Percentiles rank a stretch among this genome's conserved stretches.
These are phyloP conservation scores for Galeopsis tetrahit DNA, from an alignment of 257 asterid species.

Conservation along the genomic window DNA sequence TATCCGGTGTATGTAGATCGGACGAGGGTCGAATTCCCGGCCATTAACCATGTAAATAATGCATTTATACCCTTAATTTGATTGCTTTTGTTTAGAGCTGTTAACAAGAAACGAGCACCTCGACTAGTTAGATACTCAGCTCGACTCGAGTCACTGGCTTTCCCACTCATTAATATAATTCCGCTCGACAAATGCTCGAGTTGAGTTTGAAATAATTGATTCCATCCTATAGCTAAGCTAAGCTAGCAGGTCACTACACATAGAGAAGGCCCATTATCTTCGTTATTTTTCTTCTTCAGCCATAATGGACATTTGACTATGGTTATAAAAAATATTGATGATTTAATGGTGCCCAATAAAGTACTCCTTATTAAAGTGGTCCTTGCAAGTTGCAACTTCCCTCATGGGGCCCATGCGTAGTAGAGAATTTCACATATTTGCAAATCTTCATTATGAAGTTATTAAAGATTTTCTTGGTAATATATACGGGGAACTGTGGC, in stretches of 20 bases:
- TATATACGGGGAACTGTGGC: too few species aligned
- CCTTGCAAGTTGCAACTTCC: neutral
- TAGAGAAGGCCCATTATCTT: neutral
- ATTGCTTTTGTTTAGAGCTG: neutral
- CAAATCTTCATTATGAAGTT: neutral
- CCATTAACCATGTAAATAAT: neutral
- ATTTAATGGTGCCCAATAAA: neutral
- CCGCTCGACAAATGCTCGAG: too few species aligned
- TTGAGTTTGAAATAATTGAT: too few species aligned
- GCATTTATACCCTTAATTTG: neutral
- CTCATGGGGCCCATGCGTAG: constrained; percentile 3
- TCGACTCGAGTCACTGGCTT: too few species aligned
- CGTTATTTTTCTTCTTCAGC: neutral
- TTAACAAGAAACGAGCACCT: too few species aligned
- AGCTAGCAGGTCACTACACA: neutral
- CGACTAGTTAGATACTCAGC: too few species aligned
- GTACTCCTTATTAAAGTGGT: neutral
- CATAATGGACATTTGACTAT: neutral
- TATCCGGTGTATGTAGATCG: too few species aligned
- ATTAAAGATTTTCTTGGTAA: constrained; percentile 1
- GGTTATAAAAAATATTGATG: neutral
- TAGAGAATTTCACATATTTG: neutral
- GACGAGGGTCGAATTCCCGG: too few species aligned
- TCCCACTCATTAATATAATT: too few species aligned
- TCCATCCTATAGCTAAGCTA: neutral